A percentile compares a stretch with the other conserved stretches of the same genome.
Conservation (phyloP, 1,284 basidiomycete species). For the Ustilago shanxiensis region DNA sequence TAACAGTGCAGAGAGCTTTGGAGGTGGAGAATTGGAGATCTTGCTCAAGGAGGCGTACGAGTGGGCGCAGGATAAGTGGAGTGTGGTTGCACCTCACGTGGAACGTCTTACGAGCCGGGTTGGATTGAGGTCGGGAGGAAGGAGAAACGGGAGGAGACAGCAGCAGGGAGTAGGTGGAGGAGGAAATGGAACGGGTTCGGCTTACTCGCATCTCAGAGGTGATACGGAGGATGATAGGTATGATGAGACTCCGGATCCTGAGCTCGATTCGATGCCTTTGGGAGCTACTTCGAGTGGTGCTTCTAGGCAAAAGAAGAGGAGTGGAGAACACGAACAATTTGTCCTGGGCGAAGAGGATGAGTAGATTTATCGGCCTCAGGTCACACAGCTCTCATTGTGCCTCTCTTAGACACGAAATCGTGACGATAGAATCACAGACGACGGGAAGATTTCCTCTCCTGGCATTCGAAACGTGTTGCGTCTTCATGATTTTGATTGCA, state of each 20-base stretch:
- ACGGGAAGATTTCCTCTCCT: not conserved
- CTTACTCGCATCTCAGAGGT: slow-evolving; percentile 27
- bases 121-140: not conserved
- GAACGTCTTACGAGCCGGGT: not conserved
- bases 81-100: slow-evolving; percentile 13
- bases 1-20: slow-evolving; percentile 17
- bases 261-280: slow-evolving; percentile 1
- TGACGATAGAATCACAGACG: not conserved
- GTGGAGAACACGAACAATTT: slow-evolving; percentile 40
- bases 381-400: not conserved
- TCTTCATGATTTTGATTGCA: not conserved
- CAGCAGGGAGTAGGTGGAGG: slow-evolving; percentile 2
- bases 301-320: slow-evolving; percentile 5
- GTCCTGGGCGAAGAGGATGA: slow-evolving; percentile 51
- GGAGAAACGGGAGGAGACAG: not conserved
- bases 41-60: slow-evolving; percentile 54
- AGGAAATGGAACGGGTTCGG: not conserved
- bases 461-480: not conserved
- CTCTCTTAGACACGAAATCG: not conserved
- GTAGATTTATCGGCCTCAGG: not conserved
- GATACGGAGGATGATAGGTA: slow-evolving; percentile 9
- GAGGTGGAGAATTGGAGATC: slow-evolving; percentile 55
- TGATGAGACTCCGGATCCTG: not conserved
- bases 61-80: slow-evolving; percentile 32
- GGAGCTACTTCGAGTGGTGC: slow-evolving; percentile 3